These are phyloP conservation scores for Tephrocybe sp. DNA, from an alignment of 768 basidiomycete genomes.

Conservation along the genomic window DNA sequence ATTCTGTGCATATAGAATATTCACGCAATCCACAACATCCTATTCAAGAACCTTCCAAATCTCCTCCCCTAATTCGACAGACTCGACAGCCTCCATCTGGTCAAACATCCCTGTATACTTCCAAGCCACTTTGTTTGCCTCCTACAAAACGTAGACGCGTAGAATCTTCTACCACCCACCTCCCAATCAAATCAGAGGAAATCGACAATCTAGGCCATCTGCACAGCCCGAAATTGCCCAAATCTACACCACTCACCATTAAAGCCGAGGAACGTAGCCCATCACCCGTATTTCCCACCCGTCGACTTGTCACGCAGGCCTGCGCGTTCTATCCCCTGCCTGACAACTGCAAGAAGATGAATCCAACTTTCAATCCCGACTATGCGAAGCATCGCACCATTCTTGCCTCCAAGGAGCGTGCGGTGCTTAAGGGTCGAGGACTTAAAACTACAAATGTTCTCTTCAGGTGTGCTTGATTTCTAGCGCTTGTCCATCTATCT, in stretches of 20 bases:
- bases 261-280: slow-evolving; percentile 4
- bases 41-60: too few species aligned
- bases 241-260: neutral
- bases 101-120: too few species aligned
- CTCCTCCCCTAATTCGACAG: too few species aligned
- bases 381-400: slow-evolving; percentile 21
- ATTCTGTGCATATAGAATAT: too few species aligned
- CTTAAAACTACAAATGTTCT: slow-evolving; percentile 24
- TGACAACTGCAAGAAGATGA: slow-evolving; percentile 21
- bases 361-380: slow-evolving; percentile 11
- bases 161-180: neutral
- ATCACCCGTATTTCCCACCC: slow-evolving; percentile 9
- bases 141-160: neutral
- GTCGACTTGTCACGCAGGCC: slow-evolving; percentile 27
- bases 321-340: slow-evolving; percentile 28
- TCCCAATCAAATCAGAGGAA: neutral
- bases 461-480: slow-evolving; percentile 18
- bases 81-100: too few species aligned
- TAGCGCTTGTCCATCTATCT: neutral
- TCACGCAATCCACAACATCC: too few species aligned
- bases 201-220: neutral
- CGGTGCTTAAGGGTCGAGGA: slow-evolving; percentile 18
- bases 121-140: neutral
- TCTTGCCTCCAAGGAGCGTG: slow-evolving; percentile 20
- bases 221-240: too few species aligned